Conservation (phyloP, 2,329 filamentous ascomycete genomes). For the Colletotrichum lini region DNA sequence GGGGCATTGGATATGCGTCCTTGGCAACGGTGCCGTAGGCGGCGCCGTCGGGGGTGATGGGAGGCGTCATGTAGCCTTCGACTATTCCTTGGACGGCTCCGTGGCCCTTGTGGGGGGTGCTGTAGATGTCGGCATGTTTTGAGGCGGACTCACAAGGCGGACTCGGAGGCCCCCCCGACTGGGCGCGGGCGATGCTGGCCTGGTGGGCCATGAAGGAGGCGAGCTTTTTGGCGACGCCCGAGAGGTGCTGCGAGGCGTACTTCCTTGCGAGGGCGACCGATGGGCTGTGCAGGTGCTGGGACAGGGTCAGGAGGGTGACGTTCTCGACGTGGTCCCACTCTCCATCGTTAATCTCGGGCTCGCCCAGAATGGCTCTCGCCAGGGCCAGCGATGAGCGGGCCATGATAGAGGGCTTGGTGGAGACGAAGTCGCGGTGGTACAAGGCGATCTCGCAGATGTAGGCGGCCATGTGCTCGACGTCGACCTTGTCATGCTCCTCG, state of each 20-base stretch:
- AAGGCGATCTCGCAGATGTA: conserved; percentile 96
- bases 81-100: conserved; percentile 73
- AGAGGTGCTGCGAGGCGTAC: conserved; percentile 69
- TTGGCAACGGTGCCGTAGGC: conserved; percentile 65
- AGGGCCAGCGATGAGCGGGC: conserved; percentile 89
- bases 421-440: conserved; percentile 97
- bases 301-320: conserved; percentile 72
- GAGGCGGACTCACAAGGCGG: conserved; percentile 68
- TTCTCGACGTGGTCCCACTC: conserved; percentile 84
- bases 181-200: conserved; percentile 67
- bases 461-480: conserved; percentile 93
- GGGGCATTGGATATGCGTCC: conserved; percentile 63
- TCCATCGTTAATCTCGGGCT: conserved; percentile 80
- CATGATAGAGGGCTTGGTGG: conserved; percentile 90
- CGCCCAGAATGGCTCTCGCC: conserved; percentile 86
- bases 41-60: conserved; percentile 84
- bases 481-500: conserved; percentile 83
- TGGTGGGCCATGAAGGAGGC: conserved; percentile 73
- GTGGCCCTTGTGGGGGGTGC: conserved; percentile 84
- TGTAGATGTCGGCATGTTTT: conserved; percentile 75
- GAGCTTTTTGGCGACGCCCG: conserved; percentile 68
- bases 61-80: conserved; percentile 86
- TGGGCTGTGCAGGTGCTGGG: conserved; percentile 72
- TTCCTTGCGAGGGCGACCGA: conserved; percentile 72
- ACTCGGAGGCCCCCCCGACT: conserved; percentile 68